These are phyloP conservation scores for Strobilomyces dryophilus DNA, from an alignment of 768 basidiomycete genomes.

Conservation along the genomic window DNA sequence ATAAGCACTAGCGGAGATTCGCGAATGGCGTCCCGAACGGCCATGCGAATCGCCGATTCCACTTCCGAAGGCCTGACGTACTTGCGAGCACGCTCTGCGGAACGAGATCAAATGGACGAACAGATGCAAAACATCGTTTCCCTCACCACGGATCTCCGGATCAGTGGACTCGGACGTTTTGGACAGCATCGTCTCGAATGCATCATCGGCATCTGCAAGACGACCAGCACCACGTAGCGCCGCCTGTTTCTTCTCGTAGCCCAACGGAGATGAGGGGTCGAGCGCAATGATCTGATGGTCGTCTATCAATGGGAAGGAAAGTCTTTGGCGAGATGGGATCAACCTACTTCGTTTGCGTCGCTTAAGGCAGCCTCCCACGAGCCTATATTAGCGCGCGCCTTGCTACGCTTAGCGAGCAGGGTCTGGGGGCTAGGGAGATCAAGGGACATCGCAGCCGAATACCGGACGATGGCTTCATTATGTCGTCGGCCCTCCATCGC, in stretches of 20 bases:
- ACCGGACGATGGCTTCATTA: background rate
- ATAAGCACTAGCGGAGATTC: background rate
- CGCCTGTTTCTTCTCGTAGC: background rate
- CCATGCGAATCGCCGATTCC: background rate
- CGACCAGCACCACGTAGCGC: background rate
- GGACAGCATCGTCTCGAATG: background rate
- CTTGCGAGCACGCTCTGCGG: background rate
- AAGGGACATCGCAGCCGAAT: background rate
- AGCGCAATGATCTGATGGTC: background rate
- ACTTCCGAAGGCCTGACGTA: background rate
- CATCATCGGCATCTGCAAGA: background rate
- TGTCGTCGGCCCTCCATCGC: background rate
- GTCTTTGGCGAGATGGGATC: background rate
- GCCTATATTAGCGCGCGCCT: background rate
- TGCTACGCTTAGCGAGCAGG: background rate
- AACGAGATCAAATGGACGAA: background rate
- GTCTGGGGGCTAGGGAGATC: background rate
- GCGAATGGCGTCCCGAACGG: background rate
- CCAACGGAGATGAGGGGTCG: background rate
- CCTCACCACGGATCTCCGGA: background rate
- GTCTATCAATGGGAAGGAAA: background rate
- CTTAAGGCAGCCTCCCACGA: background rate
- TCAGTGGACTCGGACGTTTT: background rate
- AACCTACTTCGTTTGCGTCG: background rate
- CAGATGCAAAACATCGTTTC: background rate